Base-by-base conservation (phyloP, 768 basidiomycete species). In the Gloeopeniophorella convolvens region DNA sequence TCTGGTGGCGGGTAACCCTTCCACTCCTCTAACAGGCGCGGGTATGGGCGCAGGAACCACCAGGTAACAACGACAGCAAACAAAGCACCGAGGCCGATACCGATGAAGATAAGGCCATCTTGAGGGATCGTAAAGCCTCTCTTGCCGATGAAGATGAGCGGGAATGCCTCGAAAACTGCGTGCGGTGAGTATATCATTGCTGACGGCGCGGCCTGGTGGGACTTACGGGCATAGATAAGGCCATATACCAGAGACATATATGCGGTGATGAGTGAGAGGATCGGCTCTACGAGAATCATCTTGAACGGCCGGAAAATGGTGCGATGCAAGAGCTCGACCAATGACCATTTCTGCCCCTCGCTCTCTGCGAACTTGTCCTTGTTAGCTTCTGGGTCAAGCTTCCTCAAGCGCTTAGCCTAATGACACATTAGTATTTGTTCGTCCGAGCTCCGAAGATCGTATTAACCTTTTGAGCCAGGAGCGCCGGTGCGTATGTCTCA, bases 231-330 rank as follows among this genome's bases (percentile, higher is more conserved):
- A 30, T 42, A 50, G 43, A 50, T n/a, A 30, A 32, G 8, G 28
- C 30, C 41, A 21, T 44, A 51, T 13, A 51, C 44, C 46, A 51
- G 23, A 31, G 50, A 36, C 11, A 46, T 24, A 18, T 51, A 51
- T 3, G 47, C 32, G 13, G 34, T 51, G 44, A 46, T 30, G 31
- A 51, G 37, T 3, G 47, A 7, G 45, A 51, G 34, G 44, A 51
- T 51, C 15, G 50, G 50, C 33, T 70, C 70, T 10, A 60, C 57
- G 37, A 60, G 60, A 1, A 70, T 56, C 54, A 70, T 59, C 16
- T 58, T 31, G 48, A 63, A 63, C 0, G 69, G 69, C 7, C 64
- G 55, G 1, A 50, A 34, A 7, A 68, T 42, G 24, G 63, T 66
- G 31, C 60, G 52, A 40, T 59, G 55, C 32, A 67, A 36, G 28